phyloP scores from a whole-genome alignment of 1,284 basidiomycete species.

The Neolentinus lepideus region DNA sequence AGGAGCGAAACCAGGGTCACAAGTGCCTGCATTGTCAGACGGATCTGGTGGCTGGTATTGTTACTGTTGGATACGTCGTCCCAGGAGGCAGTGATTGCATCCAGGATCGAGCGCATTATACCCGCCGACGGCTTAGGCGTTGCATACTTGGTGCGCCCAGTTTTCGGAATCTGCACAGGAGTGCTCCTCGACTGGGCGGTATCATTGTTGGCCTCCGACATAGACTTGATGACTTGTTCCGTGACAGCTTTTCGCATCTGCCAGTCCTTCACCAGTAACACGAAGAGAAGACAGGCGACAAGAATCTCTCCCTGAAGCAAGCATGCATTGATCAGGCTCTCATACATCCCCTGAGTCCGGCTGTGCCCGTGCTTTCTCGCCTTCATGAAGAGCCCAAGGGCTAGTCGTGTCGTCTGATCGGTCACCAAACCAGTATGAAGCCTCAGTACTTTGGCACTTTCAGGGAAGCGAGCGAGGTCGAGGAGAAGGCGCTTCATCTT shows the following conservation, averaged over 20 bases:
- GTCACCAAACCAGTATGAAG: conserved; percentile 20
- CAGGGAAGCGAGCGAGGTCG: conserved; percentile 8
- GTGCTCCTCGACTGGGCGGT: not conserved
- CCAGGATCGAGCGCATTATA: not conserved
- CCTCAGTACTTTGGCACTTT: conserved; percentile 12
- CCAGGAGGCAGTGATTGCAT: conserved; percentile 6
- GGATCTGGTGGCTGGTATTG: not conserved
- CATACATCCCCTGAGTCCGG: conserved; percentile 52
- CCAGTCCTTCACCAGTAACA: conserved; percentile 57
- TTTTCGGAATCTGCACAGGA: not conserved
- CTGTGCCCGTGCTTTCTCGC: conserved; percentile 49
- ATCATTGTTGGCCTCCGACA: not conserved
- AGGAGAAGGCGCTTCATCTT: conserved; percentile 11
- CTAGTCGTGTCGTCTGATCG: conserved; percentile 35
- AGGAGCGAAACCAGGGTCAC: conserved; percentile 48
- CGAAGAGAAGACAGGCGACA: conserved; percentile 62
- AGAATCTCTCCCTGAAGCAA: conserved; percentile 72
- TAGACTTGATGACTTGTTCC: conserved; percentile 16
- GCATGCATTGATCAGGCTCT: conserved; percentile 51
- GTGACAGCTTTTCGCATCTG: conserved; percentile 27
- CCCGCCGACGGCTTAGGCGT: not conserved
- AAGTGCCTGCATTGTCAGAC: conserved; percentile 45
- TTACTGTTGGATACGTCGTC: conserved; percentile 3
- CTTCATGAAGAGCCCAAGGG: conserved; percentile 42
- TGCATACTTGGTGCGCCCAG: not conserved